Evolutionary conservation across 495 filamentous ascomycete genomes (phyloP).

Genomic region (Daldinia vernicosa): DNA sequence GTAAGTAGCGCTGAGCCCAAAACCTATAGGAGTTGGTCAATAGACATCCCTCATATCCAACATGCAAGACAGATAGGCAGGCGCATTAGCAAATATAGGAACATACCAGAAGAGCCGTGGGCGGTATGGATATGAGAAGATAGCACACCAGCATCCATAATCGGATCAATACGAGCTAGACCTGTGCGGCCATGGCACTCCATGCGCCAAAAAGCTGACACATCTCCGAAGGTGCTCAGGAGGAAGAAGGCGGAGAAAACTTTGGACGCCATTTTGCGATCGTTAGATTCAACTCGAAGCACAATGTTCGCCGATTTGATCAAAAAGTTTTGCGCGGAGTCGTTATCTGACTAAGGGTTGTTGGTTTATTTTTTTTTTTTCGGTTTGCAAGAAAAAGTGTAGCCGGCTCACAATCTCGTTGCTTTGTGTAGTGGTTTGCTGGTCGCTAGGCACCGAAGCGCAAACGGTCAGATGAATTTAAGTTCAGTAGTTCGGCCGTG

Average conservation of each 20-base stretch:
- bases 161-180: slow-evolving; percentile 75
- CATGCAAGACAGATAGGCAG: no score
- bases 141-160: slow-evolving; percentile 65
- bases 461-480: neutral
- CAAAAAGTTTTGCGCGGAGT: neutral
- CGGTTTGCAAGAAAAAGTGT: slow-evolving; percentile 21
- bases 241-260: slow-evolving; percentile 42
- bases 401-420: slow-evolving; percentile 30
- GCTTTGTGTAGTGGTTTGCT: slow-evolving; percentile 10
- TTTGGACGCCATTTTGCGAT: slow-evolving; percentile 45
- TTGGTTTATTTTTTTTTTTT: neutral
- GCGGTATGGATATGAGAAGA: slow-evolving; percentile 79
- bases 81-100: neutral
- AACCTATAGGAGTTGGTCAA: slow-evolving; percentile 50
- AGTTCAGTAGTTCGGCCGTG: neutral
- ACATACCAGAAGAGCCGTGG: slow-evolving; percentile 70
- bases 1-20: slow-evolving; percentile 56
- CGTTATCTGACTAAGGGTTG: neutral
- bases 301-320: neutral
- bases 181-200: slow-evolving; percentile 75
- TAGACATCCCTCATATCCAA: neutral
- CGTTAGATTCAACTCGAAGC: neutral
- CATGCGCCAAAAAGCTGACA: slow-evolving; percentile 88
- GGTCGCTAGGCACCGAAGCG: slow-evolving; percentile 9
- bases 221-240: slow-evolving; percentile 46